Conservation (phyloP, 2,329 filamentous ascomycete species). For the Chlorencoelia australis region DNA sequence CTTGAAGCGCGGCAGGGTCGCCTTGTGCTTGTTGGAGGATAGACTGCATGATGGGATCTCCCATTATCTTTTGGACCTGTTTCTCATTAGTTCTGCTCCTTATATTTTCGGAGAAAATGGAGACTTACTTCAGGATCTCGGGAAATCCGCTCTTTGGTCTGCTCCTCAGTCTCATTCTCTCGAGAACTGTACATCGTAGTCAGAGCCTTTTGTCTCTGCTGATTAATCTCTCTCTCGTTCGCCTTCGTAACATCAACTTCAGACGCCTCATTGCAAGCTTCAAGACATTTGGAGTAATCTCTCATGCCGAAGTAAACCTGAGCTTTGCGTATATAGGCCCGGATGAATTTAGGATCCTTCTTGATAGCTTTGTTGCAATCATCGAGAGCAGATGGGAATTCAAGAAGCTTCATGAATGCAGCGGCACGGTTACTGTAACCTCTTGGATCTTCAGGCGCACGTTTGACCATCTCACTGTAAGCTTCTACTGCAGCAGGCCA, state of each 20-base stretch:
- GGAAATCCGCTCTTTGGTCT: slow-evolving; percentile 85
- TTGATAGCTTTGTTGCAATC: slow-evolving; percentile 90
- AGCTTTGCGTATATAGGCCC: slow-evolving; percentile 92
- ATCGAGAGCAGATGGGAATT: slow-evolving; percentile 84
- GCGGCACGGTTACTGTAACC: slow-evolving; percentile 97
- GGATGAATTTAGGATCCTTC: slow-evolving; percentile 84
- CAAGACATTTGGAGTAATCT: slow-evolving; percentile 91
- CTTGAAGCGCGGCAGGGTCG: slow-evolving; percentile 82
- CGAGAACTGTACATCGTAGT: slow-evolving; percentile 81
- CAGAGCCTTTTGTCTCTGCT: slow-evolving; percentile 88
- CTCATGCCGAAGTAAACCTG: slow-evolving; percentile 96
- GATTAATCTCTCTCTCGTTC: slow-evolving; percentile 84
- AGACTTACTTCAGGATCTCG: slow-evolving; percentile 75
- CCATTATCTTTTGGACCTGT: slow-evolving; percentile 77
- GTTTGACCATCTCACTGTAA: slow-evolving; percentile 95
- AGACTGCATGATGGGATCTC: slow-evolving; percentile 95
- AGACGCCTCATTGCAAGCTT: slow-evolving; percentile 74
- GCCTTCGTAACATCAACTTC: slow-evolving; percentile 66
- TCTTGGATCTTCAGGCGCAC: slow-evolving; percentile 81
- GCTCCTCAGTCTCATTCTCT: slow-evolving; percentile 90
- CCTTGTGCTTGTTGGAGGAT: slow-evolving; percentile 95
- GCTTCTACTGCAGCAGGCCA: slow-evolving; percentile 92
- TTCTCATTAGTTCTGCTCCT: slow-evolving; percentile 10
- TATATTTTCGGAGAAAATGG: neutral
- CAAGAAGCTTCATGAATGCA: slow-evolving; percentile 91